Evolutionary conservation across 1,284 basidiomycete genomes (phyloP).

Genomic region (Ceratobasidium sp.): DNA sequence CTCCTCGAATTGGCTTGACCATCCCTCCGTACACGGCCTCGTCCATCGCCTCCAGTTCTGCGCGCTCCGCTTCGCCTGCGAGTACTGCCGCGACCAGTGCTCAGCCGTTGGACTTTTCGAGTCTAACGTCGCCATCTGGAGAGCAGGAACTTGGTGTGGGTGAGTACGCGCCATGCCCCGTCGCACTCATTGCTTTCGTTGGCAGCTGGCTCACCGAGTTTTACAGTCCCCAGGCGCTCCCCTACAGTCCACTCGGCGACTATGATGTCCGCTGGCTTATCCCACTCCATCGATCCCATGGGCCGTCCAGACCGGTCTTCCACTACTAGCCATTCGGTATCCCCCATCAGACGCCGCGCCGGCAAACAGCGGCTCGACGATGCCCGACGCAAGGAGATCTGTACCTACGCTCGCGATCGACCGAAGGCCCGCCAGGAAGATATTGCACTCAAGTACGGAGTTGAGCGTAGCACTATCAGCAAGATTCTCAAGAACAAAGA

Average conservation of each 20-base stretch:
- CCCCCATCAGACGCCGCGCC: constrained; percentile 27
- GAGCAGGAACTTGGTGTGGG: constrained; percentile 11
- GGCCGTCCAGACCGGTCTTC: neutral
- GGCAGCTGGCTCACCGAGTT: constrained; percentile 15
- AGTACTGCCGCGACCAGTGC: constrained; percentile 34
- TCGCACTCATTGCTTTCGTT: constrained; percentile 6
- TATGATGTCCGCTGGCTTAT: neutral
- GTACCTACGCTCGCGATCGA: constrained; percentile 67
- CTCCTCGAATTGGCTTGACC: neutral
- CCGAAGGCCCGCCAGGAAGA: constrained; percentile 79
- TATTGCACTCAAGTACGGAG: constrained; percentile 75
- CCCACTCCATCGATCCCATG: neutral
- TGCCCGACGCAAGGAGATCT: constrained; percentile 78
- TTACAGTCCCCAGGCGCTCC: constrained; percentile 7
- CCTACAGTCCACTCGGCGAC: neutral
- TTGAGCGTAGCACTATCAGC: constrained; percentile 92
- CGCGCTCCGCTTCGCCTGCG: constrained; percentile 25
- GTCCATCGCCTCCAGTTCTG: constrained; percentile 27
- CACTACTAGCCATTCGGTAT: constrained; percentile 5
- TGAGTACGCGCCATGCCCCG: constrained; percentile 9
- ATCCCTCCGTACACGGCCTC: constrained; percentile 24
- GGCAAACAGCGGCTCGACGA: constrained; percentile 51
- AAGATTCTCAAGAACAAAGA: constrained; percentile 88
- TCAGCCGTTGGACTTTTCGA: constrained; percentile 25
- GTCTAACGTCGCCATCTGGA: constrained; percentile 7